Percentiles rank a stretch among this genome's conserved stretches.
Evolutionary conservation across 306 rosid species (phyloP).

Genomic region (Pueraria montana): DNA sequence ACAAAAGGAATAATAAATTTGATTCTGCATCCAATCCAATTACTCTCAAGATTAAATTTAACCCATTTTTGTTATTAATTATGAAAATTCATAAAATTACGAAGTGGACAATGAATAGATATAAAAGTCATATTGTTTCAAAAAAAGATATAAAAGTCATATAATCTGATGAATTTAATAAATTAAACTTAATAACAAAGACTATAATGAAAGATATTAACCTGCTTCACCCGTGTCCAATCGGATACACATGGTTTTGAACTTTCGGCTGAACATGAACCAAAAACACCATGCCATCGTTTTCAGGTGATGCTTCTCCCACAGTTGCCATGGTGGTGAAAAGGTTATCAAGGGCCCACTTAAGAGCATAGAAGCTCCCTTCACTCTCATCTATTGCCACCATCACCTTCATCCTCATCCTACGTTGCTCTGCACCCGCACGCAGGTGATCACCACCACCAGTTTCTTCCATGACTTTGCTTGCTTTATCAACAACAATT

Average conservation of each 20-base stretch:
- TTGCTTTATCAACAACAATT: background rate
- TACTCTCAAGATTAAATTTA: no score
- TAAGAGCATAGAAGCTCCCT: conserved; percentile 67
- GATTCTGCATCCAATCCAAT: no score
- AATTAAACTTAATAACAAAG: no score
- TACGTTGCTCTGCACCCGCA: conserved; percentile 1
- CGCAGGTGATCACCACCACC: background rate
- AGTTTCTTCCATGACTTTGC: conserved; percentile 6
- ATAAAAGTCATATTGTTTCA: no score
- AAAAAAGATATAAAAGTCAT: no score
- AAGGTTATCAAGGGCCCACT: conserved; percentile 67
- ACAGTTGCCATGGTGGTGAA: conserved; percentile 26
- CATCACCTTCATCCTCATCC: conserved; percentile 65
- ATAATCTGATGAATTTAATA: no score
- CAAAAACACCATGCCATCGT: conserved; percentile 50
- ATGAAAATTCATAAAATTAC: no score
- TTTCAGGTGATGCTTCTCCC: conserved; percentile 16
- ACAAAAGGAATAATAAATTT: no score
- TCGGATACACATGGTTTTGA: conserved; percentile 47
- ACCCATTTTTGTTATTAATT: no score
- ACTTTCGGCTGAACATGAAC: conserved; percentile 62
- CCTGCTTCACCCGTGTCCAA: conserved; percentile 62
- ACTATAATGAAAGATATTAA: no score
- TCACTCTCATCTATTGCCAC: conserved; percentile 81
- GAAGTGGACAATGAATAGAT: no score